Percentiles rank a stretch among this genome's conserved stretches.
These are phyloP conservation scores for Exophiala xenobiotica DNA, from an alignment of 2,329 filamentous ascomycete genomes.

Conservation along the genomic window DNA sequence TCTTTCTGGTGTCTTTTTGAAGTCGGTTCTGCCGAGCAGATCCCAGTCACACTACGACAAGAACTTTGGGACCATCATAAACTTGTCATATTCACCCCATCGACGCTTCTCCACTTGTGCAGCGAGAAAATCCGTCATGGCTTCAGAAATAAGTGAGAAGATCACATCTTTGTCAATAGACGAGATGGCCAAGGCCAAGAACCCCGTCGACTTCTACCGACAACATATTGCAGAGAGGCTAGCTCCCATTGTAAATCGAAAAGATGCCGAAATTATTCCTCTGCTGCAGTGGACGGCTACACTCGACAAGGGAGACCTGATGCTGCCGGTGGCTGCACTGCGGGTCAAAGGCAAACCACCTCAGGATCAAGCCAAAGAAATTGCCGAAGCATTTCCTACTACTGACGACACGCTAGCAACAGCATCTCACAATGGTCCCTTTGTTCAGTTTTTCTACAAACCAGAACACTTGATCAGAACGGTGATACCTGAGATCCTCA, in stretches of 20 bases:
- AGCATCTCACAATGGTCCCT: constrained; percentile 50
- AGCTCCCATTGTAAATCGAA: constrained; percentile 39
- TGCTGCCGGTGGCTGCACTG: constrained; percentile 44
- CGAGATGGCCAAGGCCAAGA: constrained; percentile 36
- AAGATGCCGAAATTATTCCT: constrained; percentile 41
- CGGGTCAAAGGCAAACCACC: constrained; percentile 59
- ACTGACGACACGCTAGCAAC: constrained; percentile 49
- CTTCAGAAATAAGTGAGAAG: constrained; percentile 12
- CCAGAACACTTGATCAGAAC: constrained; percentile 55
- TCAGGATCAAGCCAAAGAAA: constrained; percentile 55
- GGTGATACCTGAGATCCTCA: constrained; percentile 60
- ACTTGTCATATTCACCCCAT: background rate
- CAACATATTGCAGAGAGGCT: constrained; percentile 46
- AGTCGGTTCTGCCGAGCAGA: too few species aligned
- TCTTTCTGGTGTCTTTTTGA: too few species aligned
- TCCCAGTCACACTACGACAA: too few species aligned
- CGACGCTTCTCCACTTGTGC: constrained; percentile 5
- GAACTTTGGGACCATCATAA: too few species aligned
- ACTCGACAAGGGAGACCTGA: constrained; percentile 49
- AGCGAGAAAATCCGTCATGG: constrained; percentile 12
- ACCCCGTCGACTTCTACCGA: constrained; percentile 49
- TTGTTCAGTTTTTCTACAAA: constrained; percentile 67
- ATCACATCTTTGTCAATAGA: constrained; percentile 37
- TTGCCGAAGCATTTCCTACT: constrained; percentile 58
- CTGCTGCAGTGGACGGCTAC: constrained; percentile 46